Evolutionary conservation across 2,329 filamentous ascomycete genomes (phyloP).

Genomic region (Apiospora aurea): DNA sequence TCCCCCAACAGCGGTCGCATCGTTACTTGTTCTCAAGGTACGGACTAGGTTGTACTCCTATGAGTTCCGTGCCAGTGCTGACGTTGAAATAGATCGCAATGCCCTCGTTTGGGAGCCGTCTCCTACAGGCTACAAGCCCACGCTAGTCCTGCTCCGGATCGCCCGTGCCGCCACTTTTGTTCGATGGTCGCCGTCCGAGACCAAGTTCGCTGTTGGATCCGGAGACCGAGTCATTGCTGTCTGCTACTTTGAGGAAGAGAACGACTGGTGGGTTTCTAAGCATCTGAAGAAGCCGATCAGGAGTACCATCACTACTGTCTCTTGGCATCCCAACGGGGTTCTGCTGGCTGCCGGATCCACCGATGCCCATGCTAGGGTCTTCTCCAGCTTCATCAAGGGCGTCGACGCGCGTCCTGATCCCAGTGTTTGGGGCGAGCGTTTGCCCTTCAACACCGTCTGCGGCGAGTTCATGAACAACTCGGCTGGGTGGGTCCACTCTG

Average conservation of each 20-base stretch:
- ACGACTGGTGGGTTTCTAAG: constrained; percentile 99
- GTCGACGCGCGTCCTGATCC: constrained; percentile 86
- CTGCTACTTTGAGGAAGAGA: constrained; percentile 99
- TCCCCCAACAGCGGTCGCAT: constrained; percentile 90
- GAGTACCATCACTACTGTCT: constrained; percentile 92
- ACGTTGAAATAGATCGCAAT: constrained; percentile 72
- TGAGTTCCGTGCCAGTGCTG: not conserved
- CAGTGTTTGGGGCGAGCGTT: constrained; percentile 89
- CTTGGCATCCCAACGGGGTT: constrained; percentile 98
- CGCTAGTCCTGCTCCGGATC: constrained; percentile 94
- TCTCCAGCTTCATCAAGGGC: constrained; percentile 96
- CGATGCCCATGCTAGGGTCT: constrained; percentile 93
- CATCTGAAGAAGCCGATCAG: constrained; percentile 99
- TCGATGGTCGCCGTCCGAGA: constrained; percentile 95
- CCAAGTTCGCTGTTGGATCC: constrained; percentile 96
- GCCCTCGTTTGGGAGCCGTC: constrained; percentile 98
- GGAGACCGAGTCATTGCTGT: constrained; percentile 94
- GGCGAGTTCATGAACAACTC: constrained; percentile 96
- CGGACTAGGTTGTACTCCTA: not conserved
- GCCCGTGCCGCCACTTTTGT: constrained; percentile 97
- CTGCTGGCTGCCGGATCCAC: constrained; percentile 95
- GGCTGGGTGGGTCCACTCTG: constrained; percentile 94
- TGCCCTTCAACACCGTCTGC: constrained; percentile 98
- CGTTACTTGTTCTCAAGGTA: constrained; percentile 96
- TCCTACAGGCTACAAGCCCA: constrained; percentile 93